phyloP scores from a whole-genome alignment of 257 asterid species.

The Lithospermum erythrorhizon region DNA sequence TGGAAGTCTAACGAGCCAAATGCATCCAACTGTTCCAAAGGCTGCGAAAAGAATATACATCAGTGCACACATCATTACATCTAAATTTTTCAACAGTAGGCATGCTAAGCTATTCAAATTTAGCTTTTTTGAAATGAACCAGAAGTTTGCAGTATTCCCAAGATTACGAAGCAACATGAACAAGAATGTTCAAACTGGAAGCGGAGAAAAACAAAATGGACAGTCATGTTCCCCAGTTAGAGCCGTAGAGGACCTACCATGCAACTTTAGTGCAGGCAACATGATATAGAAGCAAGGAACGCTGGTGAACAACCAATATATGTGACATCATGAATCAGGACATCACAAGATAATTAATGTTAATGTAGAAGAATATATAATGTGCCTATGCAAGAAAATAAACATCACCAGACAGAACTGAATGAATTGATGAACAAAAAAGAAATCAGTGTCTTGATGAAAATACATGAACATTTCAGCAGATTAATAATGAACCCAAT shows the following conservation, averaged over 20 bases:
- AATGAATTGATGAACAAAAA: too few relatives aligned
- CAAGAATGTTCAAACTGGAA: too few relatives aligned
- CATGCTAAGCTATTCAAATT: neutral
- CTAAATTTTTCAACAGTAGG: neutral
- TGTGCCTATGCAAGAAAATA: too few relatives aligned
- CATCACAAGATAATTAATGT: too few relatives aligned
- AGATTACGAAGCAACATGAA: neutral
- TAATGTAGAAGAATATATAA: too few relatives aligned
- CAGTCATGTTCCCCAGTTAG: neutral
- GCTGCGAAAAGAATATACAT: constrained; percentile 35
- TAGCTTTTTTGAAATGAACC: neutral
- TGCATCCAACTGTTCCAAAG: constrained; percentile 73
- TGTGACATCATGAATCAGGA: too few relatives aligned
- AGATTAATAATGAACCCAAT: neutral
- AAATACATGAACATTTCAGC: neutral
- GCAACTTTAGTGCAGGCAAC: neutral
- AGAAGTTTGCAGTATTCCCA: neutral
- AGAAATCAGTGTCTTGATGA: too few relatives aligned
- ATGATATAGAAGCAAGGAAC: neutral
- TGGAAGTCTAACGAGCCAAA: constrained; percentile 59
- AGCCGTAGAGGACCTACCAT: neutral
- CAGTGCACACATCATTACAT: neutral
- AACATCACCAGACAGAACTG: too few relatives aligned
- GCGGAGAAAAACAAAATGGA: neutral
- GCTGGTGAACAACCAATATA: neutral